Conservation (phyloP, 768 basidiomycete species). For the Leccinum subgranulosum region DNA sequence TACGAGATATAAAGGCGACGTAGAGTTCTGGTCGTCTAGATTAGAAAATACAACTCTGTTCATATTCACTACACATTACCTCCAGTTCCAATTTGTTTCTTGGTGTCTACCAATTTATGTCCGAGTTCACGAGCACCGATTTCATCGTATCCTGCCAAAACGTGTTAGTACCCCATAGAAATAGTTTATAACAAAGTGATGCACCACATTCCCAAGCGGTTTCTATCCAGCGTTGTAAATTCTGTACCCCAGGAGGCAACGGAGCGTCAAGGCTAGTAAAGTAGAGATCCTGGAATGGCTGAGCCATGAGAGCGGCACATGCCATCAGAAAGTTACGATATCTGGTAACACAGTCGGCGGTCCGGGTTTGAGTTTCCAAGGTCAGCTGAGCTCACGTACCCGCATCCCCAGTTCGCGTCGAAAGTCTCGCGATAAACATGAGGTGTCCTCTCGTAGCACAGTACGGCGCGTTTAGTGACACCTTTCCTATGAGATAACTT, state of each 20-base stretch:
- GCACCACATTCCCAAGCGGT: constrained; percentile 72
- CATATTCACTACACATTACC: constrained; percentile 40
- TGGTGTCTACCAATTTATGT: constrained; percentile 48
- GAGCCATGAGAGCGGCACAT: constrained; percentile 69
- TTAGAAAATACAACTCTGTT: neutral
- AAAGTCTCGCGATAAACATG: constrained; percentile 57
- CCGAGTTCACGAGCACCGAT: constrained; percentile 64
- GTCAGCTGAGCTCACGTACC: constrained; percentile 38
- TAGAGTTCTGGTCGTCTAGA: constrained; percentile 53
- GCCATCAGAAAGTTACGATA: constrained; percentile 84
- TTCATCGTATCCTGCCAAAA: constrained; percentile 59
- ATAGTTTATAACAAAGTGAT: neutral
- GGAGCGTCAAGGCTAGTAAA: constrained; percentile 56
- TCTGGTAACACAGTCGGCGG: constrained; percentile 35
- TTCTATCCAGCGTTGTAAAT: constrained; percentile 78
- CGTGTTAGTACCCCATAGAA: neutral
- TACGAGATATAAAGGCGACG: constrained; percentile 72
- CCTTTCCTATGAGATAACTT: constrained; percentile 49
- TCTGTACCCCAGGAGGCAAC: constrained; percentile 62
- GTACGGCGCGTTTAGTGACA: constrained; percentile 49
- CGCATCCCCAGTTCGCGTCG: constrained; percentile 74
- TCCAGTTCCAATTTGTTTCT: constrained; percentile 79
- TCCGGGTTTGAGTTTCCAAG: constrained; percentile 1
- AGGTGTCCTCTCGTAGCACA: constrained; percentile 62
- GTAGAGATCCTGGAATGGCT: constrained; percentile 60